phyloP scores from a whole-genome alignment of 176 grass and related monocot species.

The Carex myosuroides region DNA sequence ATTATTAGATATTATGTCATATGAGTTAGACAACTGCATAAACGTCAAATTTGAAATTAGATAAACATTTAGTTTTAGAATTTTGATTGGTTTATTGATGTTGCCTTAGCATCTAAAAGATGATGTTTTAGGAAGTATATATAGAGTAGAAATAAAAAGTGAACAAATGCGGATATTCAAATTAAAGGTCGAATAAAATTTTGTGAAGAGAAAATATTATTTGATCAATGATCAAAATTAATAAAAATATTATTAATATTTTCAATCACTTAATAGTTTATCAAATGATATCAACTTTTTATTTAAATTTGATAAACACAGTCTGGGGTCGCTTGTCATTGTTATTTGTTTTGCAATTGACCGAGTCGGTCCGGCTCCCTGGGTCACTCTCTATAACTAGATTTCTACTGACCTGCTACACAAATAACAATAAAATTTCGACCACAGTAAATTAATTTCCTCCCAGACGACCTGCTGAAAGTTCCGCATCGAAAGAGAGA shows the following conservation, averaged over 20 bases:
- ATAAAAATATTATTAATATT: not conserved
- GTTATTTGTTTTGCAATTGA: too few relatives aligned
- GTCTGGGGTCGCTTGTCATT: too few relatives aligned
- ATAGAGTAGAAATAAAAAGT: not conserved
- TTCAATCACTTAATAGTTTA: not conserved
- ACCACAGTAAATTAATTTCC: not conserved
- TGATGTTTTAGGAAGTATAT: not conserved
- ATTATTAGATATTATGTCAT: not conserved
- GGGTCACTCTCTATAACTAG: not conserved
- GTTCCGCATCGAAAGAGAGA: not conserved
- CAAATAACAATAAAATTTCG: not conserved
- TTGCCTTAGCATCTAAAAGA: not conserved
- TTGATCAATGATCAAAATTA: not conserved
- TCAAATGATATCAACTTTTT: too few relatives aligned
- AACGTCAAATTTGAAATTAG: not conserved
- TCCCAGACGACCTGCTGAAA: not conserved
- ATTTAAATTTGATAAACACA: too few relatives aligned
- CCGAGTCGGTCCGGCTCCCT: not conserved
- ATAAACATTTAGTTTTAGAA: not conserved
- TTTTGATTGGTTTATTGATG: not conserved
- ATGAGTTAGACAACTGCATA: not conserved
- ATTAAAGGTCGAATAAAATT: not conserved
- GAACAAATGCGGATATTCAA: not conserved
- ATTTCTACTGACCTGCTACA: not conserved
- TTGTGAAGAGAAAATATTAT: not conserved